phyloP scores from a whole-genome alignment of 495 filamentous ascomycete genomes.

The Rusavskia elegans region DNA sequence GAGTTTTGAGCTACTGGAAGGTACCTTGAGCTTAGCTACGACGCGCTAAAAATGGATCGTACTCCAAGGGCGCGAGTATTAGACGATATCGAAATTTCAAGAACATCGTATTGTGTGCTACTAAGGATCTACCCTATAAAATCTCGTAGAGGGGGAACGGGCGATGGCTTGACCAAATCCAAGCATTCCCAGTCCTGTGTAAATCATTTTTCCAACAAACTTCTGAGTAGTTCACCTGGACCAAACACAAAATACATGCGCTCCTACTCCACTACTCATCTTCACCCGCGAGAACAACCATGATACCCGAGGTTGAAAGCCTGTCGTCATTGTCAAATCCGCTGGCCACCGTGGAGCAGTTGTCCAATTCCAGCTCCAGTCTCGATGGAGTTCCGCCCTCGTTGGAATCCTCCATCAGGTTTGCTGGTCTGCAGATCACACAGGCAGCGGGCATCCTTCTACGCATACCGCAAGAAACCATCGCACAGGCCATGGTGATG shows the following conservation, averaged over 20 bases:
- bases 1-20: no score
- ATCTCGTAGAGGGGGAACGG: no score
- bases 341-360: constrained; percentile 68
- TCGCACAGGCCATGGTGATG: constrained; percentile 77
- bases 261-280: no score
- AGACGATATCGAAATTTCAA: no score
- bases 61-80: no score
- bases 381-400: constrained; percentile 59
- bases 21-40: no score
- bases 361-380: constrained; percentile 50
- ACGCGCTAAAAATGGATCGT: no score
- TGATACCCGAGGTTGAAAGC: constrained; percentile 1
- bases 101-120: no score
- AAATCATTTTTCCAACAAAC: no score
- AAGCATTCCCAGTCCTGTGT: no score
- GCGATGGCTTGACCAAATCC: no score
- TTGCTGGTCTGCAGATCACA: constrained; percentile 51
- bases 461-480: constrained; percentile 72
- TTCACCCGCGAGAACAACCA: background rate
- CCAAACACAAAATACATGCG: background rate
- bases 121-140: no score
- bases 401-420: constrained; percentile 50
- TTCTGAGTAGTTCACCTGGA: background rate
- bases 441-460: constrained; percentile 80
- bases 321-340: constrained; percentile 60